These are phyloP conservation scores for Aspergillus cejpii DNA, from an alignment of 2,329 filamentous ascomycete genomes.

Conservation along the genomic window DNA sequence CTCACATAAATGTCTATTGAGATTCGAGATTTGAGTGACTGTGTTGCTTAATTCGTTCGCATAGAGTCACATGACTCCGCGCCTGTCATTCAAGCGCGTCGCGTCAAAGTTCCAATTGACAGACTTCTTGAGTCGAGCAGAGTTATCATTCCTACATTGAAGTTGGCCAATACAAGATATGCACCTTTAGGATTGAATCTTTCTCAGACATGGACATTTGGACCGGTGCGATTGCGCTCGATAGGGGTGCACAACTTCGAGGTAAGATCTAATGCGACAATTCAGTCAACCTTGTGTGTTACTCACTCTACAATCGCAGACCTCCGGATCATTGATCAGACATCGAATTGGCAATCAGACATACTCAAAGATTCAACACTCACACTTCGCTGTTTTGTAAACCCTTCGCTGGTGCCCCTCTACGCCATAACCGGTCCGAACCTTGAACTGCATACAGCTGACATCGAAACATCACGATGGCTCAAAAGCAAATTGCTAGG, in stretches of 20 bases:
- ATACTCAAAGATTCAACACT: conserved; percentile 31
- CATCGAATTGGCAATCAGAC: conserved; percentile 29
- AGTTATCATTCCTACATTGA: neutral
- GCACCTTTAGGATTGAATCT: conserved; percentile 7
- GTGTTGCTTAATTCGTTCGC: neutral
- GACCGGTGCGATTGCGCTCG: conserved; percentile 31
- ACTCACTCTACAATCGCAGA: conserved; percentile 19
- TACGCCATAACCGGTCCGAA: conserved; percentile 37
- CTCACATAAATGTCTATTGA: neutral
- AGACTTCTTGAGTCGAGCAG: neutral
- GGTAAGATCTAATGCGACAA: conserved; percentile 20
- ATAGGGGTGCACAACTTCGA: conserved; percentile 25
- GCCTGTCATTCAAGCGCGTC: conserved; percentile 6
- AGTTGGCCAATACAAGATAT: conserved; percentile 8
- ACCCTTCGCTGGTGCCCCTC: conserved; percentile 37
- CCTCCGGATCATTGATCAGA: conserved; percentile 31
- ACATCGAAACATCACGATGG: conserved; percentile 33
- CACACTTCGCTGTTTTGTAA: conserved; percentile 32
- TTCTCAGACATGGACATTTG: conserved; percentile 33
- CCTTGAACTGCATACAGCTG: conserved; percentile 35
- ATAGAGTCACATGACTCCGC: conserved; percentile 9
- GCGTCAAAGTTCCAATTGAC: neutral
- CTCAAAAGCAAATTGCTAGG: conserved; percentile 34
- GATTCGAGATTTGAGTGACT: neutral
- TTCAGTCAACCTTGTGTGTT: neutral